Evolutionary conservation across 2,329 filamentous ascomycete genomes (phyloP), one percentile per base, ranked within the genome.

Genomic region (Hypoxylon sp.): DNA sequence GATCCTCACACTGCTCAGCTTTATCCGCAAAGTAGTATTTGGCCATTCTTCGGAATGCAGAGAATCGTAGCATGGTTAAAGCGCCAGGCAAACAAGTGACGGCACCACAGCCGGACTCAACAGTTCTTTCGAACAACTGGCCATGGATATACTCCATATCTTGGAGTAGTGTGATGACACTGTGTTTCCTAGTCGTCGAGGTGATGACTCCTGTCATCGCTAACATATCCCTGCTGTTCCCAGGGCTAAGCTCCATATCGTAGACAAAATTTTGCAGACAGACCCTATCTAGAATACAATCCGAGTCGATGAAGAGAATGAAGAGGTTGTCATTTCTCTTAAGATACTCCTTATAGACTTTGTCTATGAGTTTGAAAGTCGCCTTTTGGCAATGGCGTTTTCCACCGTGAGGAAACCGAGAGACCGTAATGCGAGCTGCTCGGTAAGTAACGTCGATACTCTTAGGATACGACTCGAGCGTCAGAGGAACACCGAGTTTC

Each of bases 81-180:
- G 95, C 95, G 30, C 96, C 95, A 0, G 96, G 96, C 53, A 99
- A 85, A 80, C 95, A 99, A 35, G 95, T 98, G 53, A 99, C 95
- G 5, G 95, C 90, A 58, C 95, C 95, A 78, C 95, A 98, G 6
- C 92, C 93, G 4, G 95, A 98, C 78, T 99, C 95, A 33, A 98
- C 95, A 0, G 95, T 97, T 62, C 95, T 90, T 80, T 99, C 96
- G 77, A 98, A 98, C 3, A 98, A 87, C 79, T 99, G 96, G 5
- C 95, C 96, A 79, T 98, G 96, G 30, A 98, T 92, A 77, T 98
- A 98, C 80, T 99, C 96, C 91, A 98, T 97, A 74, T 99, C 95
- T 80, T 99, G 95, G 4, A 99, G 85, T 13, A 99, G 84, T 0
- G 96, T 98, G 76, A 98, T 93, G 62, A 98, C 84, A 73, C 92